Base-by-base conservation (phyloP, 768 basidiomycete genomes). In the Lyophyllum shimeji region DNA sequence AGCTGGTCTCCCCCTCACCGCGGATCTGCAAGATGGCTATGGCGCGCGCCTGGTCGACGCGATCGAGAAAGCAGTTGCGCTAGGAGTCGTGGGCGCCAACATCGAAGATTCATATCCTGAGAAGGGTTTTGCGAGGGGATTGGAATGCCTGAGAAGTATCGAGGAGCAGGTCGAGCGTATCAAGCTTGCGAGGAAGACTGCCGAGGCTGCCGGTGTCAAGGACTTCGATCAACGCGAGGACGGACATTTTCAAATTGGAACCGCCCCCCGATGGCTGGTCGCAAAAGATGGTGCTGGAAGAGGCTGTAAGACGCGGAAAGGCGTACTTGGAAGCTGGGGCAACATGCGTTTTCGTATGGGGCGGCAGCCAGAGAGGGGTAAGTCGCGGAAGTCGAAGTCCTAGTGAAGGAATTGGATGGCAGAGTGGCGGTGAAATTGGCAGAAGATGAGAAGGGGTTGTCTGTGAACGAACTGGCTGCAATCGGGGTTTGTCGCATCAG, bases 401-500 rank as follows among this genome's bases (percentile, higher is more conserved):
- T 52, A 1, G 39, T 44, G 8, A 31, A 29, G 17, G 40, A 44
- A 24, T 25, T 52, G n/a, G 25, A 17, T 21, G 51, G 51, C 25
- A 43, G 40, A n/a, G 44, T 52, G 17, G 44, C 40, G 27, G 51
- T 52, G 1, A 52, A 52, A 24, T 9, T 52, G 23, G 44, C 40
- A 17, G 51, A 25, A 1, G 51, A 25, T 21, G 51, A 44, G n/a
- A 33, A 31, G 12, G 51, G 27, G 40, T 25, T 52, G 24, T 39
- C 51, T 12, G 40, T 52, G 5, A 52, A 44, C 13, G 40, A 52
- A 7, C 13, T 43, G 8, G 51, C 51, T 11, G 51, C 12, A 20
- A 52, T 52, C 29, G 51, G 51, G 17, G 51, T 52, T 18, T 42
- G 42, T 31, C 25, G 51, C n/a, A 52, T 52, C 17, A 52, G 51